Conservation (phyloP, 2,329 filamentous ascomycete species). For the Penicillium sp. region DNA sequence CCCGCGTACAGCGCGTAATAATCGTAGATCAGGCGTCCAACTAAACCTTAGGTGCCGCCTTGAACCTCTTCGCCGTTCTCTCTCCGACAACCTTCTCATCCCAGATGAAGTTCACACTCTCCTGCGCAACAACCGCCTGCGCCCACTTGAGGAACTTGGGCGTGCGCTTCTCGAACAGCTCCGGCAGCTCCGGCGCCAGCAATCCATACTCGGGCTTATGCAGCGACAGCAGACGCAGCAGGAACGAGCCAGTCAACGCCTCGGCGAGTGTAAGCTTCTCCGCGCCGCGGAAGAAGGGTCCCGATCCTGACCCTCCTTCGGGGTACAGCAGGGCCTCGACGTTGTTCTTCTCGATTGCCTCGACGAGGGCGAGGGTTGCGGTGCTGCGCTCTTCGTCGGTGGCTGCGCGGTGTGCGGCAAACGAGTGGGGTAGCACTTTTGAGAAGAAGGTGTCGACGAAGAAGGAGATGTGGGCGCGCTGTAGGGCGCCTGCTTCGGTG, state of each 20-base stretch:
- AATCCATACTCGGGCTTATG: constrained; percentile 57
- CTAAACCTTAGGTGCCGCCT: constrained; percentile 4
- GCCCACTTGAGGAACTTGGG: constrained; percentile 74
- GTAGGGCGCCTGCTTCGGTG: constrained; percentile 60
- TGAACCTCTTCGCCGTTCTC: constrained; percentile 50
- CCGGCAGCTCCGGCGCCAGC: constrained; percentile 54
- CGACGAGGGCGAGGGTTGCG: constrained; percentile 58
- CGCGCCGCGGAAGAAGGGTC: constrained; percentile 69
- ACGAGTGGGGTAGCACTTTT: constrained; percentile 61
- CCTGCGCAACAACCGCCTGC: constrained; percentile 61
- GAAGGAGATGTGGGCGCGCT: constrained; percentile 70
- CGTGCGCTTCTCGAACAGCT: constrained; percentile 58
- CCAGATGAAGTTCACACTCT: constrained; percentile 69
- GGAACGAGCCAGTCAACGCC: constrained; percentile 61
- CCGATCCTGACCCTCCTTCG: constrained; percentile 41
- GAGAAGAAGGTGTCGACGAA: constrained; percentile 73
- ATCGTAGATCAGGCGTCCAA: neutral
- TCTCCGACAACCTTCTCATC: constrained; percentile 57
- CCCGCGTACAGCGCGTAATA: no score
- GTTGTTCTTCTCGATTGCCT: constrained; percentile 70
- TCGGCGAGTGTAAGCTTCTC: constrained; percentile 73
- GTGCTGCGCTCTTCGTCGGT: constrained; percentile 56
- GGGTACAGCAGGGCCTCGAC: constrained; percentile 69
- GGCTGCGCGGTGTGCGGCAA: constrained; percentile 55
- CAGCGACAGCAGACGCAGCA: constrained; percentile 64